A percentile compares a stretch with the other conserved stretches of the same genome.
Conservation (phyloP, 176 grass and related monocot species). For the Rhynchospora tenuis region DNA sequence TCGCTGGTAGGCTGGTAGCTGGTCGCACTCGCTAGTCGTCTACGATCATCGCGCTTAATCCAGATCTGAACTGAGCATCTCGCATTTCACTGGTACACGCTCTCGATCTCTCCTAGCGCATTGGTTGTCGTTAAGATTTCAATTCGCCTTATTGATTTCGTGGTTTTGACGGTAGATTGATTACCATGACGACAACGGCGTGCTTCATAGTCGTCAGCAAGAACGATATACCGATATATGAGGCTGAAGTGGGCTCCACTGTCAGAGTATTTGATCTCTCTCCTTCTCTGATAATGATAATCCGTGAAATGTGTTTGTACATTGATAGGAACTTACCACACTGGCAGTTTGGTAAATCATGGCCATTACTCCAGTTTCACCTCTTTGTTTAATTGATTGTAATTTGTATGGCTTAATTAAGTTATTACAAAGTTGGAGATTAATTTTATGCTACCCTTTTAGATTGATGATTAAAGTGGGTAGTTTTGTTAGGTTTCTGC, state of each 20-base stretch:
- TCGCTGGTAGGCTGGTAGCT: not conserved
- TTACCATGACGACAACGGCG: constrained; percentile 49
- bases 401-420: not conserved
- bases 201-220: constrained; percentile 72
- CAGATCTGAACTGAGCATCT: not conserved
- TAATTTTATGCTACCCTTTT: not conserved
- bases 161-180: not conserved
- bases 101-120: not conserved
- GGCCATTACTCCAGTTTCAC: not conserved
- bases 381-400: not conserved
- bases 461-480: not conserved
- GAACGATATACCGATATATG: constrained; percentile 73
- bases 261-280: constrained; percentile 35
- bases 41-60: not conserved
- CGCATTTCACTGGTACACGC: not conserved
- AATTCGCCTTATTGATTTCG: not conserved
- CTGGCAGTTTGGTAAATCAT: not conserved
- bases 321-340: not conserved
- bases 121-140: not conserved
- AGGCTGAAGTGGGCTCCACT: constrained; percentile 75
- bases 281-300: not conserved
- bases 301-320: not conserved
- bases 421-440: not conserved
- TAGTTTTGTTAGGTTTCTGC: not conserved
- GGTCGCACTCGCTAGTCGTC: not conserved